phyloP scores from a whole-genome alignment of 805 yeast genomes.

The Starmera dryadoides region DNA sequence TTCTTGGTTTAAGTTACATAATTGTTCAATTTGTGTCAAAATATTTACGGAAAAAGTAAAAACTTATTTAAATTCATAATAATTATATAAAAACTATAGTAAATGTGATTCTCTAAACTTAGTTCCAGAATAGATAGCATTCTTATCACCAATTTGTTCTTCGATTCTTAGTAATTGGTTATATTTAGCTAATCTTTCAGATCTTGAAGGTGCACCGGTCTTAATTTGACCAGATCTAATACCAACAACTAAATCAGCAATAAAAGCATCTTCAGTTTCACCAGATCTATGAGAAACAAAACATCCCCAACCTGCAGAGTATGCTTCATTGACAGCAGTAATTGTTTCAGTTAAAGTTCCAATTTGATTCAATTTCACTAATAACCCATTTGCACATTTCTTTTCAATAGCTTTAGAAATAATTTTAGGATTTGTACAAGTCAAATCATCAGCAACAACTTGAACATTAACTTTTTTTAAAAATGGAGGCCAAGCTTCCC shows the following conservation, averaged over 20 bases:
- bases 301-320: conserved; percentile 97
- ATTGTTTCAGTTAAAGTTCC: conserved; percentile 96
- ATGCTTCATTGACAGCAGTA: conserved; percentile 93
- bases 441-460: conserved; percentile 96
- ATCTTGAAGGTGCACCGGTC: conserved; percentile 99
- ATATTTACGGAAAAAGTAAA: too few relatives aligned
- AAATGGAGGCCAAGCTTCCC: conserved; percentile 97
- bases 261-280: conserved; percentile 98
- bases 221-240: conserved; percentile 97
- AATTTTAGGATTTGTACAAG: conserved; percentile 96
- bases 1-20: too few relatives aligned
- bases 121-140: conserved; percentile 87
- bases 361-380: conserved; percentile 97
- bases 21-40: too few relatives aligned
- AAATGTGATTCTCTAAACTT: conserved; percentile 55
- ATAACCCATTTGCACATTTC: conserved; percentile 91
- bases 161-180: conserved; percentile 98
- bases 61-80: too few relatives aligned
- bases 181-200: conserved; percentile 98
- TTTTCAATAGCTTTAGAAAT: conserved; percentile 92
- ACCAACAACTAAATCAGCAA: conserved; percentile 97
- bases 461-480: conserved; percentile 69
- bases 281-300: conserved; percentile 99
- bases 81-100: too few relatives aligned
- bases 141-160: conserved; percentile 95